Evolutionary conservation across 2,329 filamentous ascomycete species (phyloP).

Genomic region (Grosmannia clavigera): DNA sequence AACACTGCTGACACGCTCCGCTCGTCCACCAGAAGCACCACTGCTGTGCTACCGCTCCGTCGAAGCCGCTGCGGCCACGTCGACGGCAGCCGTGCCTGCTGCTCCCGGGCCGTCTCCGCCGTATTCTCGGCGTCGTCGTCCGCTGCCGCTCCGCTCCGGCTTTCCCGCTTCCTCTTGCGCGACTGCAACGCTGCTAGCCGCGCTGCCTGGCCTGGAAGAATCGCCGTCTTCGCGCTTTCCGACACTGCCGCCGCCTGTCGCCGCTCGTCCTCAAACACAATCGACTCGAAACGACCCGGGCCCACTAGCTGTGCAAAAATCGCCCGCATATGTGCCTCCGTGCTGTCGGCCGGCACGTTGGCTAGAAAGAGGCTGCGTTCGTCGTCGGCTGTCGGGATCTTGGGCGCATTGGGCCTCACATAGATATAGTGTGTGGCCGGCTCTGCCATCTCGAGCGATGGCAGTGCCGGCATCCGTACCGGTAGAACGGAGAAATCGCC

Average conservation of each 20-base stretch:
- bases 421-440: constrained; percentile 72
- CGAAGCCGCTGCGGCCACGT: constrained; percentile 63
- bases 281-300: constrained; percentile 63
- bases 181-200: constrained; percentile 24
- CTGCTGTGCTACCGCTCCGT: constrained; percentile 62
- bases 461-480: constrained; percentile 49
- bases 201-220: constrained; percentile 30
- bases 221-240: constrained; percentile 14
- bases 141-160: constrained; percentile 6
- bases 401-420: constrained; percentile 70
- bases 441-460: constrained; percentile 31
- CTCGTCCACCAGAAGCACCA: constrained; percentile 74
- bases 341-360: constrained; percentile 78
- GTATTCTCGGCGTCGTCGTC: constrained; percentile 42
- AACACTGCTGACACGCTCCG: constrained; percentile 64
- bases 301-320: constrained; percentile 66
- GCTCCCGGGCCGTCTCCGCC: constrained; percentile 32
- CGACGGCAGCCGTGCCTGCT: constrained; percentile 38
- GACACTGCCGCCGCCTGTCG: constrained; percentile 15
- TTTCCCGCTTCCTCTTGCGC: constrained; percentile 39
- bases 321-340: constrained; percentile 60
- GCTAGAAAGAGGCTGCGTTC: constrained; percentile 78
- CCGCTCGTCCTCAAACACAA: constrained; percentile 58
- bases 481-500: constrained; percentile 59
- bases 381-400: constrained; percentile 60